Conservation (phyloP, 495 filamentous ascomycete genomes). For the Lentithecium fluviatile region DNA sequence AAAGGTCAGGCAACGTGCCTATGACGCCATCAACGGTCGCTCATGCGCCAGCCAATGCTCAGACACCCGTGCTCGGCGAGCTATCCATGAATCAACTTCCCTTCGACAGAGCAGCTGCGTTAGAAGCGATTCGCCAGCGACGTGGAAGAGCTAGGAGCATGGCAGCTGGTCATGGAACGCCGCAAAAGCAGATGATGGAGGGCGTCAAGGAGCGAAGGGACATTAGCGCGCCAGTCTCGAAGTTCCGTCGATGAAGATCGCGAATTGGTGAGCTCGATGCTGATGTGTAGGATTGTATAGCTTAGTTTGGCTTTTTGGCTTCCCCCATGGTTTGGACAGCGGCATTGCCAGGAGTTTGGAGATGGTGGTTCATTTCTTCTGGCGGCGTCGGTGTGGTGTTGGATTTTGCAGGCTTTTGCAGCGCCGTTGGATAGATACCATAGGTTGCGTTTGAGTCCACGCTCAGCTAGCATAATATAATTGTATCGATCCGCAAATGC, state of each 20-base stretch:
- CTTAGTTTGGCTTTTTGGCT: conserved; percentile 1
- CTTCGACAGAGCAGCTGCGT: conserved; percentile 44
- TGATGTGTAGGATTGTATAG: conserved; percentile 6
- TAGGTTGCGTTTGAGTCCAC: no score
- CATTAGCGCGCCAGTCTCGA: conserved; percentile 42
- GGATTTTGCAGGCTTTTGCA: neutral
- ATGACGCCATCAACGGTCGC: conserved; percentile 33
- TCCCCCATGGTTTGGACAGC: conserved; percentile 2
- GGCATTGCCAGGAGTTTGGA: conserved; percentile 31
- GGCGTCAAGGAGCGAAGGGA: conserved; percentile 41
- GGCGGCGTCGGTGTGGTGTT: neutral
- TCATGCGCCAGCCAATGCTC: conserved; percentile 24
- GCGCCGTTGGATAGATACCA: no score
- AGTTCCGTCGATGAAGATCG: conserved; percentile 21
- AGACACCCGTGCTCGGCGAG: conserved; percentile 15
- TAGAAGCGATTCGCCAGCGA: conserved; percentile 43
- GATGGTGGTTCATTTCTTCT: neutral
- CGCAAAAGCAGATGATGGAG: conserved; percentile 43
- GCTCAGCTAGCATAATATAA: no score
- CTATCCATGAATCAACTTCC: conserved; percentile 29
- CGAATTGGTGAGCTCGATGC: neutral
- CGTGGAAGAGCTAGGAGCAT: conserved; percentile 44
- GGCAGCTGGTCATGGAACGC: conserved; percentile 41
- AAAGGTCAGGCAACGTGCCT: conserved; percentile 9
- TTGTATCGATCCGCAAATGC: no score